These are phyloP conservation scores for Aspergillus awamori DNA, from an alignment of 2,329 filamentous ascomycete genomes.

Conservation along the genomic window DNA sequence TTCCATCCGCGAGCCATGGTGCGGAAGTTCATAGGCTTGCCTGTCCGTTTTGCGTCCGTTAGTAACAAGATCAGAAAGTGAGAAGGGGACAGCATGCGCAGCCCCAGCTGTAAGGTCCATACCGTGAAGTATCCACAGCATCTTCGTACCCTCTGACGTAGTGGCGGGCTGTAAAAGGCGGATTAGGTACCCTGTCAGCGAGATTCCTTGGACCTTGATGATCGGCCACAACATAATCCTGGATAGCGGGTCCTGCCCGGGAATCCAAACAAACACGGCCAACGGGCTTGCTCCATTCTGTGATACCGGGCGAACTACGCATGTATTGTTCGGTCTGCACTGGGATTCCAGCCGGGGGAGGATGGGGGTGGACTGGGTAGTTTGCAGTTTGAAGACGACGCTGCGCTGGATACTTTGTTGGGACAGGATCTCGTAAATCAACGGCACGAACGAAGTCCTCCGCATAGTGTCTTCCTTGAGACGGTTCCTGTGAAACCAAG, in stretches of 20 bases:
- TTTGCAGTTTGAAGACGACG: conserved; percentile 19
- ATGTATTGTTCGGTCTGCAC: conserved; percentile 18
- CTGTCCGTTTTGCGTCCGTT: conserved; percentile 22
- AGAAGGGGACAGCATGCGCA: not conserved
- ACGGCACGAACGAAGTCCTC: conserved; percentile 42
- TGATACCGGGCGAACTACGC: conserved; percentile 20
- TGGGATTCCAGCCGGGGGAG: conserved; percentile 18
- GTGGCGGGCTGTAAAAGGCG: conserved; percentile 19
- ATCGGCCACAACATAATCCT: conserved; percentile 21
- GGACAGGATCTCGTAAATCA: conserved; percentile 30
- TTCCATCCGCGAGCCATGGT: conserved; percentile 19
- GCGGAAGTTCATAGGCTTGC: conserved; percentile 15
- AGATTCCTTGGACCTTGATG: conserved; percentile 8
- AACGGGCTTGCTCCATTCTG: conserved; percentile 15
- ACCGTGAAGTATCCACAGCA: conserved; percentile 25
- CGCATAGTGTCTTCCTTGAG: conserved; percentile 35
- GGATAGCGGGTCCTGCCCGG: conserved; percentile 14
- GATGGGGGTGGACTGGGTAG: conserved; percentile 19
- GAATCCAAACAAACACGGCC: conserved; percentile 17
- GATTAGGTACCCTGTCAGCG: conserved; percentile 8
- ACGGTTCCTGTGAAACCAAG: conserved; percentile 21
- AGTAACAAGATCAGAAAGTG: not conserved
- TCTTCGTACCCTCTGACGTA: conserved; percentile 20
- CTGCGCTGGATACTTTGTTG: conserved; percentile 24
- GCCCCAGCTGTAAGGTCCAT: conserved; percentile 17